Conservation (phyloP, 1,284 basidiomycete species). For the Ustilago trichophora region DNA sequence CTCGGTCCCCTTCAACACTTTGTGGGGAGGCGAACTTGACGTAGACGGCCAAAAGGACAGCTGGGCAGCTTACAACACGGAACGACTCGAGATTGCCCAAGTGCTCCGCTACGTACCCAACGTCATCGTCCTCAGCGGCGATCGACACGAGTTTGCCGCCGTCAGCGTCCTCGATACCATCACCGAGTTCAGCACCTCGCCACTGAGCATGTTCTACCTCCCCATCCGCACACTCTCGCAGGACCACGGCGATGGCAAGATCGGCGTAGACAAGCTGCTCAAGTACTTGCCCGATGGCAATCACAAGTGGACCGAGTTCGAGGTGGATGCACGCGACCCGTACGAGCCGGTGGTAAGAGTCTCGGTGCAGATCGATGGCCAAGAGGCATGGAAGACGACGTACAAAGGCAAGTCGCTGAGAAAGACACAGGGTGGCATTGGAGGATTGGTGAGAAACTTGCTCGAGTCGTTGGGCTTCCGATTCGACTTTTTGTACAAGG, state of each 20-base stretch:
- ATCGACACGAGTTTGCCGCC: slow-evolving; percentile 82
- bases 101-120: slow-evolving; percentile 74
- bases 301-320: slow-evolving; percentile 73
- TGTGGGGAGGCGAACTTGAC: slow-evolving; percentile 73
- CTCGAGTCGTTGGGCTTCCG: slow-evolving; percentile 63
- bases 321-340: slow-evolving; percentile 76
- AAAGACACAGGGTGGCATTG: slow-evolving; percentile 55
- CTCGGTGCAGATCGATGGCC: slow-evolving; percentile 74
- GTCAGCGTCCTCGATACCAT: slow-evolving; percentile 67
- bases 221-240: slow-evolving; percentile 64
- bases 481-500: slow-evolving; percentile 44
- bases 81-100: slow-evolving; percentile 69
- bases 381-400: slow-evolving; percentile 71
- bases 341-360: slow-evolving; percentile 71
- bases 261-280: slow-evolving; percentile 74
- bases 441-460: slow-evolving; percentile 61
- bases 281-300: slow-evolving; percentile 70
- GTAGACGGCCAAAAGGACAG: slow-evolving; percentile 73
- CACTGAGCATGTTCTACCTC: slow-evolving; percentile 71
- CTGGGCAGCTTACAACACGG: slow-evolving; percentile 77
- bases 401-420: slow-evolving; percentile 62
- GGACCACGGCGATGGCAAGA: slow-evolving; percentile 67
- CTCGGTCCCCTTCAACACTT: slow-evolving; percentile 79
- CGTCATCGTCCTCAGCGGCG: slow-evolving; percentile 72
- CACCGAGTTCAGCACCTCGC: slow-evolving; percentile 74